Percentiles rank a stretch among this genome's conserved stretches.
These are phyloP conservation scores for Seiridium unicorne DNA, from an alignment of 2,329 filamentous ascomycete genomes.

Conservation along the genomic window DNA sequence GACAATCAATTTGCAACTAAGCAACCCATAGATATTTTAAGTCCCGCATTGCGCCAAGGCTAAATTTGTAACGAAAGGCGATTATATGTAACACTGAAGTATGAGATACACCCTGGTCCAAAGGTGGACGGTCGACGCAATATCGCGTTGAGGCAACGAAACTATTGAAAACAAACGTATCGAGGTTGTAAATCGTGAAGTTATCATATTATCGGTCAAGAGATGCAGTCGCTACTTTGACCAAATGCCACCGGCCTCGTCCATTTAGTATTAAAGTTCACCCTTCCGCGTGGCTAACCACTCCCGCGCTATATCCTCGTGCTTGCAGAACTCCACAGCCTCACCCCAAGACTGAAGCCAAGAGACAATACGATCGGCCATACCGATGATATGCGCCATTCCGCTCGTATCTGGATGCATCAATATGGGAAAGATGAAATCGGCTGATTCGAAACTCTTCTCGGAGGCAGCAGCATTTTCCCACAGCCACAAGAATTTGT, in stretches of 20 bases:
- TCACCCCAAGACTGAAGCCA: not conserved
- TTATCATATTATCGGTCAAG: too few relatives aligned
- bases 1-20: too few relatives aligned
- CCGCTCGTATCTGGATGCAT: not conserved
- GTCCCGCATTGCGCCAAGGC: too few relatives aligned
- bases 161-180: too few relatives aligned
- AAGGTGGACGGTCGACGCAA: too few relatives aligned
- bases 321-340: not conserved
- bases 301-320: not conserved
- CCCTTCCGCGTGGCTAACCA: not conserved
- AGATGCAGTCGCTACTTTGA: too few relatives aligned
- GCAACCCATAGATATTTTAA: too few relatives aligned
- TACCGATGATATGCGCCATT: not conserved
- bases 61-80: too few relatives aligned
- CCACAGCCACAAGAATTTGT: constrained; percentile 56
- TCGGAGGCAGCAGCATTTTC: constrained; percentile 16
- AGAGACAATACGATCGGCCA: not conserved
- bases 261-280: not conserved
- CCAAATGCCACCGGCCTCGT: not conserved
- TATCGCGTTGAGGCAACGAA: too few relatives aligned
- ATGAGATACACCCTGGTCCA: too few relatives aligned
- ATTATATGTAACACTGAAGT: too few relatives aligned
- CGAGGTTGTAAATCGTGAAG: too few relatives aligned
- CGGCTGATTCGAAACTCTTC: not conserved
- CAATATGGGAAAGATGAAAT: not conserved